Evolutionary conservation across 495 filamentous ascomycete genomes (phyloP).

Genomic region (Saxophila tyrrhenica): DNA sequence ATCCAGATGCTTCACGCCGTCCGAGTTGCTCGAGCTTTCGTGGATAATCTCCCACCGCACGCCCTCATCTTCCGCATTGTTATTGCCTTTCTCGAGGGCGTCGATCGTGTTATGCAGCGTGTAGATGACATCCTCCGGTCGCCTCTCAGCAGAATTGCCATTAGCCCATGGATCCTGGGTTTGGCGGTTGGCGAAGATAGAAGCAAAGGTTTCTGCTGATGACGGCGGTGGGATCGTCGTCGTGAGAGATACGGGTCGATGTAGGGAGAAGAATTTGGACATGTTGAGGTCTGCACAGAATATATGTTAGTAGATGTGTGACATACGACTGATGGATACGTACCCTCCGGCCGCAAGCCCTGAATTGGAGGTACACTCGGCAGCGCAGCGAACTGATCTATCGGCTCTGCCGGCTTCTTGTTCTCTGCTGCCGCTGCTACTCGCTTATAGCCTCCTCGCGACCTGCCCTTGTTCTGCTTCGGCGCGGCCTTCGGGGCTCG

Average conservation of each 20-base stretch:
- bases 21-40: constrained; percentile 32
- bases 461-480: background rate
- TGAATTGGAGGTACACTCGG: constrained; percentile 11
- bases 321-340: too few species aligned
- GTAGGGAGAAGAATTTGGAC: constrained; percentile 89
- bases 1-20: constrained; percentile 21
- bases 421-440: background rate
- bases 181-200: constrained; percentile 58
- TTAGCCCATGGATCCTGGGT: constrained; percentile 25
- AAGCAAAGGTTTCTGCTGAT: constrained; percentile 60
- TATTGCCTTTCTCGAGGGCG: constrained; percentile 50
- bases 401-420: background rate
- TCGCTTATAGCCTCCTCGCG: background rate
- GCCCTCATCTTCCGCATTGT: constrained; percentile 32
- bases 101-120: constrained; percentile 64
- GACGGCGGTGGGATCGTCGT: constrained; percentile 62
- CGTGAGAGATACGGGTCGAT: constrained; percentile 85
- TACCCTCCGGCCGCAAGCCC: constrained; percentile 11
- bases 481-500: background rate
- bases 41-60: constrained; percentile 39
- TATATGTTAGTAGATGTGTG: background rate
- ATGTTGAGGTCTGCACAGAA: constrained; percentile 58
- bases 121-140: constrained; percentile 57
- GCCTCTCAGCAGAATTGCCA: constrained; percentile 16
- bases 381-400: constrained; percentile 6